Evolutionary conservation across 1,284 basidiomycete species (phyloP).

Genomic region (Pyrrhoderma lamaoense): DNA sequence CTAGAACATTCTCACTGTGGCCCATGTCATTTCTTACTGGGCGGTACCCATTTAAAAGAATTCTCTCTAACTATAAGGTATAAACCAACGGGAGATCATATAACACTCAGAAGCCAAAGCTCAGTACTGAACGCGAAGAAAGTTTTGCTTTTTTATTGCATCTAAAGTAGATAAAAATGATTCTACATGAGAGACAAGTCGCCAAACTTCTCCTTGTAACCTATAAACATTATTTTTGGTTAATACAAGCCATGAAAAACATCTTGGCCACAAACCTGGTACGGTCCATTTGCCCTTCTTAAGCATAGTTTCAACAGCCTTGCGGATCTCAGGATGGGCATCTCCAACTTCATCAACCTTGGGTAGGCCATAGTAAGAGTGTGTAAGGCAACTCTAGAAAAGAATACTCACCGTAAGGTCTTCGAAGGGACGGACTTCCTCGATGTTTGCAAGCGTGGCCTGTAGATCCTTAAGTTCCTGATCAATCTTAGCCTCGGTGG

Average conservation of each 20-base stretch:
- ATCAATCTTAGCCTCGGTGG: slow-evolving; percentile 88
- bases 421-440: slow-evolving; percentile 96
- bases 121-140: too few relatives aligned
- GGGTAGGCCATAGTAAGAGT: slow-evolving; percentile 8
- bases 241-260: background rate
- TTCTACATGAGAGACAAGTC: slow-evolving; percentile 82
- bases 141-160: background rate
- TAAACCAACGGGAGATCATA: too few relatives aligned
- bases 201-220: slow-evolving; percentile 92
- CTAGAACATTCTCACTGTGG: too few relatives aligned
- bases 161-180: background rate
- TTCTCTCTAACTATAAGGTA: too few relatives aligned
- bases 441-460: slow-evolving; percentile 93
- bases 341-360: slow-evolving; percentile 86
- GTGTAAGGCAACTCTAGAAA: background rate
- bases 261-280: slow-evolving; percentile 55
- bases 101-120: too few relatives aligned
- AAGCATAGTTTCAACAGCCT: slow-evolving; percentile 95
- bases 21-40: too few relatives aligned
- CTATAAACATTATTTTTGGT: slow-evolving; percentile 30
- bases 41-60: too few relatives aligned
- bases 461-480: slow-evolving; percentile 90
- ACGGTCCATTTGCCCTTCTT: slow-evolving; percentile 99
- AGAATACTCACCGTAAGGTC: slow-evolving; percentile 74
- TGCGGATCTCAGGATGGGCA: slow-evolving; percentile 88